Evolutionary conservation across 192 early-diverging fungal genomes (phyloP), one percentile per base, ranked within the genome.

Genomic region (Rhizophagus sp.): DNA sequence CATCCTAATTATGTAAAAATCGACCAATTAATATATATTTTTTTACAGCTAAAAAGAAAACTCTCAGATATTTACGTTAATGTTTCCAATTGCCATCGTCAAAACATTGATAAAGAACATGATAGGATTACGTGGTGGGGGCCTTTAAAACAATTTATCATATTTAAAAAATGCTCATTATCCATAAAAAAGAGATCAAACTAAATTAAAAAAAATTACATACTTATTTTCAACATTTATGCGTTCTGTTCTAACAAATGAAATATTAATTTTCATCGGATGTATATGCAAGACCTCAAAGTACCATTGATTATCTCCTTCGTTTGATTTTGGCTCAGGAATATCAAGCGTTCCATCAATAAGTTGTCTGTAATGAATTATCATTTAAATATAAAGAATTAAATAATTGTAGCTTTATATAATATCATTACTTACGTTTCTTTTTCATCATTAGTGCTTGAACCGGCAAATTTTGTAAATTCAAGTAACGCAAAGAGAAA

Each of bases 71-170:
- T 19, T 12, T 82, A 93, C 92, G 86, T 98, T 95, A 79, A 99
- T 94, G 76, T 99, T 99, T 76, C 97, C 98, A 64, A 99, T 91
- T 13, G 97, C 96, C 96, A 97, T 97, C 0, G 96, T 98, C 47
- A 99, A 87, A n/a, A 97, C 89, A 74, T 95, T 94, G 73, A 91
- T 87, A 44, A 95, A 84, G 57, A 93, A 96, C 74, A 86, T 88
- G 22, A 92, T 77, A 3, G 88, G 85, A 68, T 85, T 86, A 36
- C 82, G 85, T 11, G 79, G 82, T 50, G 88, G 79, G 6, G 84
- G 81, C 63, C 87, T 88, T 30, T 80, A 75, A 36, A 10, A 88
- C 81, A 36, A 47, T 49, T 81, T 77, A 66, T 39, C 65, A 15
- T 74, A 33, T n/a, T 34, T 39, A 3, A 62, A 41, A 76, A 39